Evolutionary conservation across 768 basidiomycete species (phyloP), one percentile per base, ranked within the genome.

Genomic region (Hypholoma fasciculare): DNA sequence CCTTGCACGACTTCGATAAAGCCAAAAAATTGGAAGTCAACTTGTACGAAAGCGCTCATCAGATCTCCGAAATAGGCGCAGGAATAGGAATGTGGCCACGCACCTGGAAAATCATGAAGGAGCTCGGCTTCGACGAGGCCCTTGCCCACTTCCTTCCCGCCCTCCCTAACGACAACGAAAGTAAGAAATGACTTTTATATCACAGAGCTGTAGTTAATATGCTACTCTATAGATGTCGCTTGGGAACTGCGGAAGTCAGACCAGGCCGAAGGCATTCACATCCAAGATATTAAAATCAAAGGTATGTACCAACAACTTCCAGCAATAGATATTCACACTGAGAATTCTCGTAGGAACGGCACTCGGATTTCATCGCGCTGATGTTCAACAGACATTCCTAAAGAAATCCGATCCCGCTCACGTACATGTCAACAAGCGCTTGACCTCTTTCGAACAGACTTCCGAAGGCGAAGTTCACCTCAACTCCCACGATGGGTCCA

Each of bases 81-180:
- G 40, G 40, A 42, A 74, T 82, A 43, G 70, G 67, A 2, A 60
- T 79, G 5, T 80, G 73, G 72, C 72, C 70, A 37, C 72, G 78
- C 26, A 67, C 69, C 11, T 76, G 76, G 75, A 72, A 71, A 12
- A 69, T 78, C 6, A 58, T 81, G 63, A 67, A 73, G 34, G 63
- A 68, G 3, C 62, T 82, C 37, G 79, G 76, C 1, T 53, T 82
- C 7, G 71, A 74, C 7, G 48, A 63, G 50, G 17, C 49, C 1
- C 57, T 71, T 2, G 26, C 54, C 7, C 43, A 62, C 14, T 47
- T 69, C n/a, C 58, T 70, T 11, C 53, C 52, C n/a, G 26, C 61
- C 17, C 43, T 55, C 7, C 54, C 55, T 13, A 51, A 65, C 66
- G 61, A 50, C 51, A 51, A 30, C 9, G 11, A 42, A 37, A 19